Percentiles rank a stretch among this genome's conserved stretches.
Evolutionary conservation across 495 filamentous ascomycete species (phyloP).

Genomic region (Viridothelium virens): DNA sequence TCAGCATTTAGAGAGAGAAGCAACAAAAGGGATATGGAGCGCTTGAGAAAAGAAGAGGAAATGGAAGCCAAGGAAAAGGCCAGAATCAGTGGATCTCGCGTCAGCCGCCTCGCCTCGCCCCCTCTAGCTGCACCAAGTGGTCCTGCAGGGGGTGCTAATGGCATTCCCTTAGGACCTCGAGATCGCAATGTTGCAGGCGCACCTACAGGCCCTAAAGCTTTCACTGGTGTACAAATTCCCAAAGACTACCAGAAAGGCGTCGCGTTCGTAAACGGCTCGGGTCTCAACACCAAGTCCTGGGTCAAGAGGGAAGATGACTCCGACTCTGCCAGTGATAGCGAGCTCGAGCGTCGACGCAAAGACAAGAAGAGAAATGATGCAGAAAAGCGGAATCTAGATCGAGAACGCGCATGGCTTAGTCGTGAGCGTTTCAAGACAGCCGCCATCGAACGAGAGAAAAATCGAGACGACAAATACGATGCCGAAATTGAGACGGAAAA

Average conservation of each 20-base stretch:
- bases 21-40: conserved; percentile 78
- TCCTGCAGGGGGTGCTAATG: conserved; percentile 67
- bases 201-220: conserved; percentile 69
- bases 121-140: conserved; percentile 59
- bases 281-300: conserved; percentile 40
- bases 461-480: conserved; percentile 47
- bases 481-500: conserved; percentile 46
- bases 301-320: conserved; percentile 74
- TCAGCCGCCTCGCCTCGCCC: conserved; percentile 64
- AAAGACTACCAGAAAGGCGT: conserved; percentile 76
- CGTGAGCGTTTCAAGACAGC: conserved; percentile 75
- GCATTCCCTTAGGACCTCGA: conserved; percentile 76
- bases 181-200: conserved; percentile 64
- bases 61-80: conserved; percentile 79
- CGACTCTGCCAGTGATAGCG: conserved; percentile 77
- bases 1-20: conserved; percentile 87
- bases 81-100: conserved; percentile 54
- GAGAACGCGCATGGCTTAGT: conserved; percentile 83
- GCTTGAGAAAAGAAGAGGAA: conserved; percentile 79
- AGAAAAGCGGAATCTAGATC: conserved; percentile 76
- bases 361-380: conserved; percentile 64
- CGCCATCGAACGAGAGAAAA: conserved; percentile 73
- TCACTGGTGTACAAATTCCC: conserved; percentile 61
- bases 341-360: conserved; percentile 63
- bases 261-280: conserved; percentile 68